A percentile compares a stretch with the other conserved stretches of the same genome.
These are phyloP conservation scores for Xylaria sp. DNA, from an alignment of 2,329 filamentous ascomycete genomes.

Conservation along the genomic window DNA sequence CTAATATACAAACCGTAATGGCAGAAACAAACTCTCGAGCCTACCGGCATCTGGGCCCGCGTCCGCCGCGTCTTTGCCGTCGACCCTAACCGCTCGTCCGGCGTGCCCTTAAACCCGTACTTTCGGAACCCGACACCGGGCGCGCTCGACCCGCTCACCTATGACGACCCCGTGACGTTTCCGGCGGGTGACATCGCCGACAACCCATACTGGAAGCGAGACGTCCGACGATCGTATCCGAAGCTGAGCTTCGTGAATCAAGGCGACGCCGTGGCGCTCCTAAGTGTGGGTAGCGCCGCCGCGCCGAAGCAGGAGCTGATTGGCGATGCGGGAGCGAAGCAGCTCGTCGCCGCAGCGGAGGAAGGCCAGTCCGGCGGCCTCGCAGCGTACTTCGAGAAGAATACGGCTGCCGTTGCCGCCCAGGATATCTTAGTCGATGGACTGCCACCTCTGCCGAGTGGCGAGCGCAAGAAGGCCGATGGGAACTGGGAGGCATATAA, in stretches of 20 bases:
- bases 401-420: conserved; percentile 53
- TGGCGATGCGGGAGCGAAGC: conserved; percentile 74
- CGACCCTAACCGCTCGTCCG: conserved; percentile 88
- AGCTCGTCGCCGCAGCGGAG: conserved; percentile 78
- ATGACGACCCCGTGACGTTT: conserved; percentile 83
- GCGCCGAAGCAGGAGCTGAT: conserved; percentile 85
- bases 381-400: conserved; percentile 77
- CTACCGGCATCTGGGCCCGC: conserved; percentile 85
- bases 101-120: conserved; percentile 91
- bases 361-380: conserved; percentile 74
- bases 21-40: conserved; percentile 97
- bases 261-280: conserved; percentile 83
- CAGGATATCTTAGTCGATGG: conserved; percentile 78
- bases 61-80: conserved; percentile 82
- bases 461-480: conserved; percentile 64
- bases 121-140: conserved; percentile 89
- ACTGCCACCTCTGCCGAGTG: conserved; percentile 85
- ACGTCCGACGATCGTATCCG: conserved; percentile 84
- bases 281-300: conserved; percentile 84
- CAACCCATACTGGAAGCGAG: conserved; percentile 97
- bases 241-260: conserved; percentile 82
- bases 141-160: conserved; percentile 72
- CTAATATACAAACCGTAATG: conserved; percentile 24
- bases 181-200: conserved; percentile 90
- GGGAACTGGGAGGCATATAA: conserved; percentile 73